Conservation (phyloP, 2,329 filamentous ascomycete species). For the Neofusicoccum cordaticola region DNA sequence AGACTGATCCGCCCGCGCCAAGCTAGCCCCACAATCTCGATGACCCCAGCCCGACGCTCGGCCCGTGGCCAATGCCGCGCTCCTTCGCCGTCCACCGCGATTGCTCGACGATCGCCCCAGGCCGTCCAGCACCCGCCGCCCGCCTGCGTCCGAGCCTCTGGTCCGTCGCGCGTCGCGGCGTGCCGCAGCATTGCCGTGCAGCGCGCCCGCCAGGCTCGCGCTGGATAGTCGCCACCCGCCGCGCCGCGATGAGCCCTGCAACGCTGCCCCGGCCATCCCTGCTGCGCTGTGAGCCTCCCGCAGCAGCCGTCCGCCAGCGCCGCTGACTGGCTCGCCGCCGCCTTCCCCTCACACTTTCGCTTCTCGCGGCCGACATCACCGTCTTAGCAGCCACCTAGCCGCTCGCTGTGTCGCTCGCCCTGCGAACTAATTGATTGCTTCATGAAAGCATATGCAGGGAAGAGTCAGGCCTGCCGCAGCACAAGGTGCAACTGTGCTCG, state of each 20-base stretch:
- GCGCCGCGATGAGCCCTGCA: not conserved
- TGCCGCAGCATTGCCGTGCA: too few relatives aligned
- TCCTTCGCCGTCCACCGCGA: too few relatives aligned
- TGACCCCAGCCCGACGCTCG: not conserved
- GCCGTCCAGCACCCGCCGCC: too few relatives aligned
- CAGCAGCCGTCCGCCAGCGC: not conserved
- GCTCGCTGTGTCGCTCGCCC: not conserved
- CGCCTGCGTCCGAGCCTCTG: too few relatives aligned
- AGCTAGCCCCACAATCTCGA: conserved; percentile 6
- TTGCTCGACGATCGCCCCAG: too few relatives aligned
- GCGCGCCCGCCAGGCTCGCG: too few relatives aligned
- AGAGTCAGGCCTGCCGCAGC: not conserved
- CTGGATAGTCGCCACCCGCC: conserved; percentile 5
- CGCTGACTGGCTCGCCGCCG: not conserved
- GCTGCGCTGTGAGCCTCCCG: not conserved
- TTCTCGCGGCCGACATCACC: not conserved
- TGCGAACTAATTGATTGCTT: not conserved
- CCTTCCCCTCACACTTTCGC: not conserved
- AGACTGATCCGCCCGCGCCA: conserved; percentile 2
- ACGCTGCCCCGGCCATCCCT: not conserved
- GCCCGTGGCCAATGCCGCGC: not conserved
- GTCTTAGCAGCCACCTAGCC: not conserved
- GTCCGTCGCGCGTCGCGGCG: not conserved
- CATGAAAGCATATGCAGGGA: not conserved
- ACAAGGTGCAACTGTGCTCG: not conserved